These are phyloP conservation scores for Aspergillus diversus DNA, from an alignment of 495 filamentous ascomycete species.

Conservation along the genomic window DNA sequence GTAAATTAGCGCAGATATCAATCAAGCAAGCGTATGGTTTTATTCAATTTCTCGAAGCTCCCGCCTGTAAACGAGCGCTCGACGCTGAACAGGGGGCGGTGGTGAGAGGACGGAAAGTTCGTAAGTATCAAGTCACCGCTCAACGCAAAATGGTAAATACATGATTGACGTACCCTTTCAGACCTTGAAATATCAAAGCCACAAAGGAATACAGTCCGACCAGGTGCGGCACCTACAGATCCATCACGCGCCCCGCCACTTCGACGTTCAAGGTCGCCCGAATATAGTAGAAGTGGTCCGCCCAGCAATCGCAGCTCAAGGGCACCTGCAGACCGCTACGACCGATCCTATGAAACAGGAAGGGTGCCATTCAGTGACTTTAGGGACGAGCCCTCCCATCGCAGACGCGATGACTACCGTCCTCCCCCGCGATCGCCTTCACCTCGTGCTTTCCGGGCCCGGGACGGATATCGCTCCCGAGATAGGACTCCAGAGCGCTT, in stretches of 20 bases:
- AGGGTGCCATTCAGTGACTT: constrained; percentile 49
- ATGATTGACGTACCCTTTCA: constrained; percentile 35
- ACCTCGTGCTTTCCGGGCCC: constrained; percentile 57
- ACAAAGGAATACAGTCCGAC: constrained; percentile 71
- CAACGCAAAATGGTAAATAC: background rate
- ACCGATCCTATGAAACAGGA: constrained; percentile 43
- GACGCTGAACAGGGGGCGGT: constrained; percentile 75
- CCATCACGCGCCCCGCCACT: constrained; percentile 41
- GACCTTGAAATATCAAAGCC: constrained; percentile 94
- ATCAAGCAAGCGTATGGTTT: constrained; percentile 98
- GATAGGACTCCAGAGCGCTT: constrained; percentile 59
- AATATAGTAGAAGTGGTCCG: constrained; percentile 58
- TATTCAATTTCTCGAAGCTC: constrained; percentile 83
- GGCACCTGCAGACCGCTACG: constrained; percentile 46
- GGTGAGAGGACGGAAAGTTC: constrained; percentile 84
- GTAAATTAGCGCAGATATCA: constrained; percentile 89
- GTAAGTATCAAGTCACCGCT: constrained; percentile 60
- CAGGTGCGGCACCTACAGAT: constrained; percentile 44
- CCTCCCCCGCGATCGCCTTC: constrained; percentile 63
- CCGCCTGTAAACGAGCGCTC: constrained; percentile 73
- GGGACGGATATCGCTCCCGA: constrained; percentile 73
- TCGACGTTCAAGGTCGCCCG: constrained; percentile 72
- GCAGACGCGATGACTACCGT: constrained; percentile 66
- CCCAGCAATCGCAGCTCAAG: constrained; percentile 39
- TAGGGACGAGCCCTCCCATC: constrained; percentile 52